A percentile compares a stretch with the other conserved stretches of the same genome.
phyloP scores from a whole-genome alignment of 2,329 filamentous ascomycete genomes.

The Meredithiella fracta region DNA sequence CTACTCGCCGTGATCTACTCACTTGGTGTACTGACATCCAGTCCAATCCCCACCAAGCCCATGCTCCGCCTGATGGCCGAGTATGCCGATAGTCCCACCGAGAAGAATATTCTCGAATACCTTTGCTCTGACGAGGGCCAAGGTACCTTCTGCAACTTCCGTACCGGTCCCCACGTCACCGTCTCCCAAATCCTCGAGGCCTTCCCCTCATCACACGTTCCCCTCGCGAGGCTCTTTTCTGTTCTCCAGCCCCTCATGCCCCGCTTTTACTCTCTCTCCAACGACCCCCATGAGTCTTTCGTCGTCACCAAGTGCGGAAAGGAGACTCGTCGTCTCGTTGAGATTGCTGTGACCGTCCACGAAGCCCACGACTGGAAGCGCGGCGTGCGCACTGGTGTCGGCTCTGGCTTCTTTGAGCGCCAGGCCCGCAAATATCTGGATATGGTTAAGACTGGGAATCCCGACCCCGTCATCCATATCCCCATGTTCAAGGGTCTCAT shows the following conservation, averaged over 20 bases:
- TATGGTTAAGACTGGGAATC: slow-evolving; percentile 44
- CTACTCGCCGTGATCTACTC: slow-evolving; percentile 77
- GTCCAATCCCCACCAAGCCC: slow-evolving; percentile 77
- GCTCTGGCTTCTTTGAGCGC: slow-evolving; percentile 85
- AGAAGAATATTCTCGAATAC: slow-evolving; percentile 77
- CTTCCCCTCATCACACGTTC: slow-evolving; percentile 82
- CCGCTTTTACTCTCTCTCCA: slow-evolving; percentile 93
- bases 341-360: slow-evolving; percentile 93
- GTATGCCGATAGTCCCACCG: slow-evolving; percentile 59
- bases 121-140: slow-evolving; percentile 83
- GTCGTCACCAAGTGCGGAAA: slow-evolving; percentile 38
- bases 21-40: slow-evolving; percentile 94
- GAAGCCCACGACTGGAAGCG: slow-evolving; percentile 65
- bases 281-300: slow-evolving; percentile 71
- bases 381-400: slow-evolving; percentile 62
- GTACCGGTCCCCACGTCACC: slow-evolving; percentile 74
- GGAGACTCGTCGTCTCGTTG: slow-evolving; percentile 63
- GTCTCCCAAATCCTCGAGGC: slow-evolving; percentile 74
- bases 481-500: slow-evolving; percentile 98
- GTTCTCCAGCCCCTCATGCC: slow-evolving; percentile 83
- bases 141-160: slow-evolving; percentile 81
- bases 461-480: slow-evolving; percentile 39
- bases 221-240: slow-evolving; percentile 65
- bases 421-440: slow-evolving; percentile 58
- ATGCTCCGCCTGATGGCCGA: slow-evolving; percentile 76